phyloP scores from a whole-genome alignment of 495 filamentous ascomycete species.

The Penicillium cataractarum region DNA sequence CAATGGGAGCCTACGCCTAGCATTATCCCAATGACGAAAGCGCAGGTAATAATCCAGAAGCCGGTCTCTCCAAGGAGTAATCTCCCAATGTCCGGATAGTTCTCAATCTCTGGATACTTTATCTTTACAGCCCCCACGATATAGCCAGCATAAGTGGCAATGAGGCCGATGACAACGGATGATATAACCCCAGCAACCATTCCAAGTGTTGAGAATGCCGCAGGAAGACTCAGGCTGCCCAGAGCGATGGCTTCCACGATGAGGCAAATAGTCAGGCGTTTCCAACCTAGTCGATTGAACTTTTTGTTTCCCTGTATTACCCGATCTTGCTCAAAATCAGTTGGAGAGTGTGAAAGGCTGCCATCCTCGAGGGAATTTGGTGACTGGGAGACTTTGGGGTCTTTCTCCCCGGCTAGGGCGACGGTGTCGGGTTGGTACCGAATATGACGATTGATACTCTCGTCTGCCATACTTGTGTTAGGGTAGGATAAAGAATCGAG shows the following conservation, averaged over 20 bases:
- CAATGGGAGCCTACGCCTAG: constrained; percentile 73
- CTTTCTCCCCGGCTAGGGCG: not conserved
- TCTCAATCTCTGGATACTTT: constrained; percentile 61
- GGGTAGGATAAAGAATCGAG: not conserved
- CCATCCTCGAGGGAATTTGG: not conserved
- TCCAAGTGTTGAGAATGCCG: constrained; percentile 60
- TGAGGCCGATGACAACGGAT: constrained; percentile 59
- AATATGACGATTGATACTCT: not conserved
- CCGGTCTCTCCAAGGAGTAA: constrained; percentile 63
- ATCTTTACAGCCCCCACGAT: constrained; percentile 73
- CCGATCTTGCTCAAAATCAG: constrained; percentile 6
- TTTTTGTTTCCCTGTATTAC: constrained; percentile 18
- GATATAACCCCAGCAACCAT: constrained; percentile 59
- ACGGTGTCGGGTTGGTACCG: not conserved
- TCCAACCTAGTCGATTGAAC: constrained; percentile 42
- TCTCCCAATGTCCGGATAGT: constrained; percentile 66
- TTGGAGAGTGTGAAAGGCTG: not conserved
- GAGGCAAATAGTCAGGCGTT: constrained; percentile 42
- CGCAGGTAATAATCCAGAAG: constrained; percentile 59
- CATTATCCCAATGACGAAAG: constrained; percentile 61
- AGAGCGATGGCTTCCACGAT: constrained; percentile 69
- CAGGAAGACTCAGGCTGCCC: constrained; percentile 60
- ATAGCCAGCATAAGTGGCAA: constrained; percentile 72
- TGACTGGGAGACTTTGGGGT: not conserved
- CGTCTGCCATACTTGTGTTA: not conserved